Conservation (phyloP, 345 rosid genomes). For the Bruguiera gymnorhiza region DNA sequence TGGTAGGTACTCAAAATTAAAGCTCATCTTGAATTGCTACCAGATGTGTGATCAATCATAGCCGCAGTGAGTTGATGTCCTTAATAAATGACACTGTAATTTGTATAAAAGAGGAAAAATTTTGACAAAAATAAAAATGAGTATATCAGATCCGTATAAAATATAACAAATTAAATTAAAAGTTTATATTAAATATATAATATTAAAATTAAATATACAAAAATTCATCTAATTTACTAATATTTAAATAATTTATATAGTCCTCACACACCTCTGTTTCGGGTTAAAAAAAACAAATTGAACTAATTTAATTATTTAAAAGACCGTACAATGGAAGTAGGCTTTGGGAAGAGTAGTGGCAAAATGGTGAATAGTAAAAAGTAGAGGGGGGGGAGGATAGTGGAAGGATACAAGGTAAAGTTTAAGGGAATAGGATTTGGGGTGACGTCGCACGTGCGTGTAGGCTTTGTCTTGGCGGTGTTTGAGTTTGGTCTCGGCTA, state of each 20-base stretch:
- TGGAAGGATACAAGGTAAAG: neutral
- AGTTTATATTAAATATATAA: too few species aligned
- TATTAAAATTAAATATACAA: too few species aligned
- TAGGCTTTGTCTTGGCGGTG: neutral
- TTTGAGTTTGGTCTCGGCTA: neutral
- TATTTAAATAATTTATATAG: too few species aligned
- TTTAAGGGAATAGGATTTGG: neutral
- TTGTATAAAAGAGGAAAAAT: too few species aligned
- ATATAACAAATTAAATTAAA: too few species aligned
- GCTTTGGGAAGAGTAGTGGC: neutral
- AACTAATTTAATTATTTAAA: too few species aligned
- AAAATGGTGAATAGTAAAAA: neutral
- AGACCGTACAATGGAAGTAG: too few species aligned
- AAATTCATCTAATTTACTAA: too few species aligned
- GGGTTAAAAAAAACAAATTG: too few species aligned
- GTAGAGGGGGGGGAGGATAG: neutral
- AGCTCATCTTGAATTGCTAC: neutral
- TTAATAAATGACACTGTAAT: neutral
- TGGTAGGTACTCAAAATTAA: neutral
- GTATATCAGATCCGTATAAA: too few species aligned
- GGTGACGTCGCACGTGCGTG: slow-evolving; percentile 13
- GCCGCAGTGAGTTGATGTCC: neutral
- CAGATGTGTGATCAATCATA: neutral
- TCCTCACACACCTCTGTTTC: too few species aligned
- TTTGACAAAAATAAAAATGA: too few species aligned